A percentile compares a stretch with the other conserved stretches of the same genome.
Evolutionary conservation across 345 rosid species (phyloP).

Genomic region (Leavenworthia alabamica): DNA sequence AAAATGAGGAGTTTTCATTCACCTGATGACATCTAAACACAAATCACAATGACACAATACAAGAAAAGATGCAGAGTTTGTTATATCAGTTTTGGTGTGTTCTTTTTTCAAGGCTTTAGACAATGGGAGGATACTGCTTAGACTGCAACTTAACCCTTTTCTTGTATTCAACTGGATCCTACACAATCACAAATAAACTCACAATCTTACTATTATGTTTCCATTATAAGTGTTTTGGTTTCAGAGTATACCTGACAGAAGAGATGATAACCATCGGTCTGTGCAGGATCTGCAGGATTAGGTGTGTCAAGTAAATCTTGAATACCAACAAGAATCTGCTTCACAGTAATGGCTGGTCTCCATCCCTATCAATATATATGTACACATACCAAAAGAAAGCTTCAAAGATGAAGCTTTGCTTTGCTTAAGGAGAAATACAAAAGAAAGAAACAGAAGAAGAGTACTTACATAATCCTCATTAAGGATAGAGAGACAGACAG

Average conservation of each 20-base stretch:
- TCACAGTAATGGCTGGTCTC: slow-evolving; percentile 91
- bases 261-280: slow-evolving; percentile 86
- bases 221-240: neutral
- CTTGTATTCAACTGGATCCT: slow-evolving; percentile 82
- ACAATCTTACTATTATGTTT: slow-evolving; percentile 3
- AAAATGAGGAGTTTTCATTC: slow-evolving; percentile 24
- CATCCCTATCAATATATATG: slow-evolving; percentile 48
- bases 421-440: neutral
- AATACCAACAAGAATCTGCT: slow-evolving; percentile 86
- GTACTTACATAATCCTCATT: slow-evolving; percentile 74
- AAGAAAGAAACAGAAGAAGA: neutral
- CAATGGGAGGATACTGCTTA: slow-evolving; percentile 72
- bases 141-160: slow-evolving; percentile 84
- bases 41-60: slow-evolving; percentile 17
- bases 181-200: slow-evolving; percentile 13
- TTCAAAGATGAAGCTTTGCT: neutral
- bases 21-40: slow-evolving; percentile 22
- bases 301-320: slow-evolving; percentile 88
- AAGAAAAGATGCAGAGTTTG: slow-evolving; percentile 20
- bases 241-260: slow-evolving; percentile 58
- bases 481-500: slow-evolving; percentile 82
- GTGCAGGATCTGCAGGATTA: slow-evolving; percentile 84
- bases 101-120: slow-evolving; percentile 25
- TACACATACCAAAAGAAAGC: neutral
- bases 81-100: slow-evolving; percentile 29